A percentile compares a stretch with the other conserved stretches of the same genome.
phyloP scores from a whole-genome alignment of 192 early-diverging fungal genomes.

The Umbelopsis sp. region DNA sequence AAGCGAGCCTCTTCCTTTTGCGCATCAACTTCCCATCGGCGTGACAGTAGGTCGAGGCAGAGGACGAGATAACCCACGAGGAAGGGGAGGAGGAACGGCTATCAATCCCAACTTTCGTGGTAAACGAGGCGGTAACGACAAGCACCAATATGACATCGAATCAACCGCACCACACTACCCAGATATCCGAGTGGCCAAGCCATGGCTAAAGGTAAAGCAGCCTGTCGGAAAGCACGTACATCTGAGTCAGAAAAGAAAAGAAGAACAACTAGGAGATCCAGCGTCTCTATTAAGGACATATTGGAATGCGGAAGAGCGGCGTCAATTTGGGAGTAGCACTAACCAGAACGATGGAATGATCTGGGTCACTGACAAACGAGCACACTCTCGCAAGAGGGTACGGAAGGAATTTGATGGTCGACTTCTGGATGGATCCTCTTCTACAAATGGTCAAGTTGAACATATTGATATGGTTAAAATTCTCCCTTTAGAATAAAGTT shows the following conservation, averaged over 20 bases:
- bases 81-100: neutral
- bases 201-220: conserved; percentile 10
- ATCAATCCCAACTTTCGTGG: conserved; percentile 5
- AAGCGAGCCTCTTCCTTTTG: neutral
- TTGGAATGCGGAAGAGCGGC: conserved; percentile 22
- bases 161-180: neutral
- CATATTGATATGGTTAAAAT: neutral
- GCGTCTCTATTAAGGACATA: conserved; percentile 21
- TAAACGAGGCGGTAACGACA: neutral
- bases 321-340: conserved; percentile 1
- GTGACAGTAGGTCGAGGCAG: neutral
- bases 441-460: neutral
- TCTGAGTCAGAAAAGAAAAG: conserved; percentile 3
- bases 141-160: neutral
- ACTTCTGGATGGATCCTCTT: neutral
- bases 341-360: conserved; percentile 18
- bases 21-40: neutral
- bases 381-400: conserved; percentile 15
- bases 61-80: neutral
- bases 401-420: conserved; percentile 30
- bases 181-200: neutral
- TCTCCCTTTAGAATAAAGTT: neutral
- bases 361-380: conserved; percentile 15
- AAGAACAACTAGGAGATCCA: conserved; percentile 10
- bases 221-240: conserved; percentile 14